Evolutionary conservation across 257 asterid species (phyloP).

Genomic region (Thymus mandschuricus): DNA sequence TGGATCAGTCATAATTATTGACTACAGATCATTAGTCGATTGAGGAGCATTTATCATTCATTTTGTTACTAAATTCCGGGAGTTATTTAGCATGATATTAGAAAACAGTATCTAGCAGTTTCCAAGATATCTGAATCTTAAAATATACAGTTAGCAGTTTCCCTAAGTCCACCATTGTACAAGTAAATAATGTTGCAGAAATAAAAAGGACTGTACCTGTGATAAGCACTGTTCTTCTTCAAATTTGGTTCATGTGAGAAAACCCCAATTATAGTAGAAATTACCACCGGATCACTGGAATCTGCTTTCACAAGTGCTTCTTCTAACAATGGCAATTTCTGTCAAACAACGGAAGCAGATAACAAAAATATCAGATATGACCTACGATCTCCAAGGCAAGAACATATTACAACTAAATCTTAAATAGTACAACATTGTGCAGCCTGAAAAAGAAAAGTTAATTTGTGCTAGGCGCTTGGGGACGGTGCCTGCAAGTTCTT

Average conservation of each 20-base stretch:
- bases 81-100: not conserved
- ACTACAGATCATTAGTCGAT: too few relatives aligned
- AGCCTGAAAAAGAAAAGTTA: not conserved
- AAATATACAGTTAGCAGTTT: not conserved
- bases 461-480: not conserved
- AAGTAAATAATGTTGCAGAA: not conserved
- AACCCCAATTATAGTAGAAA: slow-evolving; percentile 56
- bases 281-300: slow-evolving; percentile 63
- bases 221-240: slow-evolving; percentile 62
- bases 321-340: slow-evolving; percentile 67
- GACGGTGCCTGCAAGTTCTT: not conserved
- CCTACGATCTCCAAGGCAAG: not conserved
- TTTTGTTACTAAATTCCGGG: slow-evolving; percentile 2
- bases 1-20: not conserved
- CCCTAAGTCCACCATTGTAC: not conserved
- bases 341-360: slow-evolving; percentile 31
- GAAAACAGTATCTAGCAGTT: not conserved
- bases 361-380: slow-evolving; percentile 3
- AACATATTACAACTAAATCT: not conserved
- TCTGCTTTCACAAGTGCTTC: slow-evolving; percentile 57
- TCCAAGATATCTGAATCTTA: not conserved
- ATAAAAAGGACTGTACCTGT: slow-evolving; percentile 48
- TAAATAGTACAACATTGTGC: not conserved
- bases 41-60: not conserved
- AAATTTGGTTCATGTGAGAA: slow-evolving; percentile 62